Base-by-base conservation (phyloP, 177 flowering plant genomes). In the Vitis hybrid region DNA sequence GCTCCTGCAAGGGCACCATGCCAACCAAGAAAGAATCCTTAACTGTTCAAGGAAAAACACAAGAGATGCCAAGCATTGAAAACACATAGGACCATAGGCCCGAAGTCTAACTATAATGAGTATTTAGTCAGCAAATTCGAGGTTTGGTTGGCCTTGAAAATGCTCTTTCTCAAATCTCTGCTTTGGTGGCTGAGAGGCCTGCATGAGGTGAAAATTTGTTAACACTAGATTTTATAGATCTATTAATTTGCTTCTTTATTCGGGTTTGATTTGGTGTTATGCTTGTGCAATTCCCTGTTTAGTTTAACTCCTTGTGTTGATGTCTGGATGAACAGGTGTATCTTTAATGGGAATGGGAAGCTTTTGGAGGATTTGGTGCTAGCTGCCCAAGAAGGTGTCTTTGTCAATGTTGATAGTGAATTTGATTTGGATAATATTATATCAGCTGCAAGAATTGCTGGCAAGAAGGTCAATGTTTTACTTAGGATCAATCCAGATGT, bases 401-500 rank as follows among this genome's bases (percentile, higher is more conserved):
- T 96, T 73, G 86, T 96, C 19, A 96, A 93, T 76, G 84, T 94
- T 32, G 99, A 96, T 75, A 96, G 99, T 74, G 97, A 96, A 70
- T 96, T 96, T 79, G 97, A 96, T 75, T 84, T 96, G 87, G 93
- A 89, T 46, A 93, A 96, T 71, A 94, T 96, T 70, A 88, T 96
- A 54, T 70, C 79, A 68, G 99, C 98, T 64, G 83, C 99, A 32
- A 88, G 88, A 79, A 81, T 89, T 71, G 81, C 88, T 52, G 94
- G 93, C 62, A 91, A 86, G 77, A 87, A 78, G 79, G 92, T 91
- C 60, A 88, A 90, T 69, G 91, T 96, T 56, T 83, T 93, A 46
- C 94, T 96, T 63, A 90, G 98, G 19, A 96, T 96, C 76, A 96
- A 96, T 73, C 99, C 99, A 0, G 99, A 93, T 83, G 99, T 96